A percentile compares a stretch with the other conserved stretches of the same genome.
Conservation (phyloP, 768 basidiomycete species). For the Cystobasidium tubakii region DNA sequence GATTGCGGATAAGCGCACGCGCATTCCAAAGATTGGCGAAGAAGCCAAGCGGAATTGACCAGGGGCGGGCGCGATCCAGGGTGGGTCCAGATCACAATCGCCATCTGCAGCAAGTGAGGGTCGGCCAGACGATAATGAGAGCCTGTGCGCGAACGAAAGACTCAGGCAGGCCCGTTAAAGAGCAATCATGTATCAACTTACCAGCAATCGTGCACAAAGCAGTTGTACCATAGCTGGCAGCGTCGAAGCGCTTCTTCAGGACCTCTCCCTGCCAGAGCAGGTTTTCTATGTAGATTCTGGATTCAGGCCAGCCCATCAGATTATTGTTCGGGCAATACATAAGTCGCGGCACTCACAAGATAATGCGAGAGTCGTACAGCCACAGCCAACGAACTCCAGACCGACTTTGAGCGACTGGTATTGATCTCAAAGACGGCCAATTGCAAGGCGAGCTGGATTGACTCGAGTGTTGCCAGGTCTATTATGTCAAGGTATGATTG, state of each 20-base stretch:
- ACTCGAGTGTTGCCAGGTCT: constrained; percentile 4
- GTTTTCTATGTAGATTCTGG: constrained; percentile 1
- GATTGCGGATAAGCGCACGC: constrained; percentile 1
- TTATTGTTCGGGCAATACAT: too few species aligned
- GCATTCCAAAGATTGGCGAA: constrained; percentile 9
- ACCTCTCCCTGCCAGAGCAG: not conserved
- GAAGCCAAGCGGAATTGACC: not conserved
- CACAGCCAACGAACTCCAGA: constrained; percentile 6
- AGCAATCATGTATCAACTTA: not conserved
- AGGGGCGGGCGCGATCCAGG: not conserved
- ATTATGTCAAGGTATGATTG: constrained; percentile 13
- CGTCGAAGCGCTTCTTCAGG: not conserved
- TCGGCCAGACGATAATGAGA: not conserved
- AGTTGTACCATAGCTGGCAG: constrained; percentile 15
- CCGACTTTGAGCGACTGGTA: constrained; percentile 4
- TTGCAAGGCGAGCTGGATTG: constrained; percentile 2
- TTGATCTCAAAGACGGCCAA: constrained; percentile 10
- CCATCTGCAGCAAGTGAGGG: not conserved
- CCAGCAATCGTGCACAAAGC: constrained; percentile 22
- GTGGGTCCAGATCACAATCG: constrained; percentile 1
- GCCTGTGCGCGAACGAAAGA: not conserved
- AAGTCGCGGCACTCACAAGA: not conserved
- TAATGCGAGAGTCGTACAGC: constrained; percentile 3
- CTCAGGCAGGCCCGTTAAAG: not conserved
- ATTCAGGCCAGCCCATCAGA: not conserved